Conservation (phyloP, 2,329 filamentous ascomycete genomes). For the Elsinoe perseae region DNA sequence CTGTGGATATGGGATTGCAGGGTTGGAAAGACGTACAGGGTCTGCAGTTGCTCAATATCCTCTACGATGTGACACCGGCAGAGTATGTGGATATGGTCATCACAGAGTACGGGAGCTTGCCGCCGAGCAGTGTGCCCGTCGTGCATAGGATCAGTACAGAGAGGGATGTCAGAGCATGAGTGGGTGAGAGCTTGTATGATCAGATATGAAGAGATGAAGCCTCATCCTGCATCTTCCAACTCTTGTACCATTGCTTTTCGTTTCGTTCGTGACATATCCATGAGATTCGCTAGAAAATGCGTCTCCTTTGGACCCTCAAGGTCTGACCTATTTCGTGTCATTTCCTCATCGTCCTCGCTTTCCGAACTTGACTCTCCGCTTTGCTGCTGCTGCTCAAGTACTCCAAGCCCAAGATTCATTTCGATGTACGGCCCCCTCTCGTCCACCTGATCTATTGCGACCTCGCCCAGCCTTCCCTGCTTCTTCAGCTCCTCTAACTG, state of each 20-base stretch:
- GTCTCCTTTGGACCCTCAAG: slow-evolving; percentile 17
- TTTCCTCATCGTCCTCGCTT: slow-evolving; percentile 9
- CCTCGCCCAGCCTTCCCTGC: slow-evolving; percentile 19
- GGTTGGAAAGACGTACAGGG: slow-evolving; percentile 53
- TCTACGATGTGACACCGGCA: slow-evolving; percentile 88
- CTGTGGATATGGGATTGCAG: slow-evolving; percentile 33
- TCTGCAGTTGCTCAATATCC: slow-evolving; percentile 60
- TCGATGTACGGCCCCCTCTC: slow-evolving; percentile 30
- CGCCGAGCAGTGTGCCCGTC: slow-evolving; percentile 75
- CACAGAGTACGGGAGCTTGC: slow-evolving; percentile 81
- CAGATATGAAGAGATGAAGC: background rate
- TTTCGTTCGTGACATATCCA: slow-evolving; percentile 19
- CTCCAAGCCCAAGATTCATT: slow-evolving; percentile 31
- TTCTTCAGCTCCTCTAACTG: slow-evolving; percentile 21
- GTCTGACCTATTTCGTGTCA: background rate
- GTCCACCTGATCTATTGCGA: slow-evolving; percentile 28
- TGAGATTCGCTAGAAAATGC: slow-evolving; percentile 22
- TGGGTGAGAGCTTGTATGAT: background rate
- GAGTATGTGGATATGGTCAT: slow-evolving; percentile 82
- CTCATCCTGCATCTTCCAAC: slow-evolving; percentile 13
- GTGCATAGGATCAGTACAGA: slow-evolving; percentile 54
- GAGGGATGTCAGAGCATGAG: slow-evolving; percentile 19
- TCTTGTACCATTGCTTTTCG: slow-evolving; percentile 18
- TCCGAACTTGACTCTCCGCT: slow-evolving; percentile 16
- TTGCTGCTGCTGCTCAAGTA: slow-evolving; percentile 27